phyloP scores from a whole-genome alignment of 768 basidiomycete genomes.

The Ramaria sp. region DNA sequence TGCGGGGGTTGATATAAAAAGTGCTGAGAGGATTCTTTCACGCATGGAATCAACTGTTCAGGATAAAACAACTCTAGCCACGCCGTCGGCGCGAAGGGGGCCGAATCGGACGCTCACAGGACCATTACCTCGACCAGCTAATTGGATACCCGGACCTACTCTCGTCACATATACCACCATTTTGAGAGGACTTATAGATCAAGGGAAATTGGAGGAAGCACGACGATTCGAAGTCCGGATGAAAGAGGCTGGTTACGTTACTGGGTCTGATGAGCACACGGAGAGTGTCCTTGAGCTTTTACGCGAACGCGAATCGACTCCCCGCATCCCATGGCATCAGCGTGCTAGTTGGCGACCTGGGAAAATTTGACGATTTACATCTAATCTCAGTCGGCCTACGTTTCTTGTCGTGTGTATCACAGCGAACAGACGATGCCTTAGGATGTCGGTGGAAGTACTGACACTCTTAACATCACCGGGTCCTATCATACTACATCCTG shows the following conservation, averaged over 20 bases:
- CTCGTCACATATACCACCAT: slow-evolving; percentile 8
- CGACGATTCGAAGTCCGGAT: not conserved
- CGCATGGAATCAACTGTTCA: slow-evolving; percentile 1
- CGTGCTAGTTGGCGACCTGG: not conserved
- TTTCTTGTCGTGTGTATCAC: not conserved
- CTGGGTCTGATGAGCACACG: slow-evolving; percentile 1
- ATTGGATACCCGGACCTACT: slow-evolving; percentile 4
- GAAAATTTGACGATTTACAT: not conserved
- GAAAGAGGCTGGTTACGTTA: not conserved
- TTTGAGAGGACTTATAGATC: slow-evolving; percentile 3
- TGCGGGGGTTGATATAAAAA: not conserved
- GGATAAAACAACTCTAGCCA: not conserved
- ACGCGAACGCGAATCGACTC: not conserved
- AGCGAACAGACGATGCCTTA: not conserved
- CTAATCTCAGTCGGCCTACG: not conserved
- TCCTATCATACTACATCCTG: too few relatives aligned
- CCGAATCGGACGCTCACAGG: not conserved
- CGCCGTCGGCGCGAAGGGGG: not conserved
- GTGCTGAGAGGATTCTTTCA: not conserved
- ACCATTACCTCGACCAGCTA: not conserved
- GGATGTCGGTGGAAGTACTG: too few relatives aligned
- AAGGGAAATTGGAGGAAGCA: not conserved
- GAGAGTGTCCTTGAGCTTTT: slow-evolving; percentile 1
- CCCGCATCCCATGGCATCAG: not conserved
- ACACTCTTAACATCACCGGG: too few relatives aligned